These are phyloP conservation scores for Suillus spraguei DNA, from an alignment of 768 basidiomycete genomes.

Conservation along the genomic window DNA sequence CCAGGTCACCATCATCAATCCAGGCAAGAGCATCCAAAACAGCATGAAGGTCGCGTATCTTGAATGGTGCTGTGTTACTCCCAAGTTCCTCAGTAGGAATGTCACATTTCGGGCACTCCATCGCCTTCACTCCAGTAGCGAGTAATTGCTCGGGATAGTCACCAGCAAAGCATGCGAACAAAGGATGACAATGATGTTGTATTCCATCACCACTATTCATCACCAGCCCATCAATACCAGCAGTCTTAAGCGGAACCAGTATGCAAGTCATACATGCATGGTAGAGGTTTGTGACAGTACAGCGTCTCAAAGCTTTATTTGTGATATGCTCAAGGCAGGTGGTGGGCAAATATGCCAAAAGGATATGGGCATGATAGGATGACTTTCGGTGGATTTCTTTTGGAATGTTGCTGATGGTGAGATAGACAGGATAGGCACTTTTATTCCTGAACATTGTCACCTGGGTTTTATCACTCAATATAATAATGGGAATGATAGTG, in stretches of 20 bases:
- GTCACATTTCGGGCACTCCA: conserved; percentile 18
- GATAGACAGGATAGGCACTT: conserved; percentile 22
- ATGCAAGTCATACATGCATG: conserved; percentile 37
- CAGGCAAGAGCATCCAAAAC: background rate
- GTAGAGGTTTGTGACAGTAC: conserved; percentile 37
- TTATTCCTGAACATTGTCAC: conserved; percentile 22
- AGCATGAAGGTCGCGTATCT: background rate
- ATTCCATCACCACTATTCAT: conserved; percentile 39
- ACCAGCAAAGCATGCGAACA: conserved; percentile 20
- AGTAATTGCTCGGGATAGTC: conserved; percentile 25
- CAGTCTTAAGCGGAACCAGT: conserved; percentile 28
- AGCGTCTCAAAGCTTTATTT: conserved; percentile 25
- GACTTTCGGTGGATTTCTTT: conserved; percentile 29
- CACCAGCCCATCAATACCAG: conserved; percentile 33
- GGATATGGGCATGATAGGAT: too few species aligned
- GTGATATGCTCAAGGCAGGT: conserved; percentile 13
- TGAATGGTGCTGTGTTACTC: background rate
- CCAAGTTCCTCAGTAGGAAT: conserved; percentile 9
- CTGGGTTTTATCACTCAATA: conserved; percentile 30
- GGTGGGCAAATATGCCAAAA: conserved; percentile 17
- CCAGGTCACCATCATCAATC: background rate
- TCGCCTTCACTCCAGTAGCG: conserved; percentile 16
- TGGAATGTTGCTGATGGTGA: conserved; percentile 39
- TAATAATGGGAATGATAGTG: background rate
- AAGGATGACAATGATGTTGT: conserved; percentile 38